phyloP scores from a whole-genome alignment of 2,329 filamentous ascomycete genomes.

The Aspergillus candidus region DNA sequence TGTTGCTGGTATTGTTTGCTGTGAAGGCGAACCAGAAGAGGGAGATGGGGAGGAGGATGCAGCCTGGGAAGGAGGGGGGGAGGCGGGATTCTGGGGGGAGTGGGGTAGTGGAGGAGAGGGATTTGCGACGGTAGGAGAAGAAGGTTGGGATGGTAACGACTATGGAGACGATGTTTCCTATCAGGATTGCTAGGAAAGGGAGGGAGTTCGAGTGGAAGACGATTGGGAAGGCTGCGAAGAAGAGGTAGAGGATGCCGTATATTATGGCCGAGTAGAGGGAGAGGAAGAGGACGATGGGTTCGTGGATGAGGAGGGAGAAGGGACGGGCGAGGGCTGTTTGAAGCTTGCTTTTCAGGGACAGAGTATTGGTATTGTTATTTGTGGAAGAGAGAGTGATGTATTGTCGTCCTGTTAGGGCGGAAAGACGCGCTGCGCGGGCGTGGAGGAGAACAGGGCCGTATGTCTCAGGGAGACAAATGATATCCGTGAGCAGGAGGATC shows the following conservation, averaged over 20 bases:
- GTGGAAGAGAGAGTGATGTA: background rate
- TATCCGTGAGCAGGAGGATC: background rate
- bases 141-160: too few relatives aligned
- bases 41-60: too few relatives aligned
- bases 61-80: too few relatives aligned
- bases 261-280: conserved; percentile 9
- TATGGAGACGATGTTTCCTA: too few relatives aligned
- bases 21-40: too few relatives aligned
- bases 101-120: too few relatives aligned
- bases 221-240: conserved; percentile 5
- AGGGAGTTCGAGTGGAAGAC: conserved; percentile 1
- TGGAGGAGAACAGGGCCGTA: conserved; percentile 5
- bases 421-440: background rate
- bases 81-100: too few relatives aligned
- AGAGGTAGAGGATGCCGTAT: conserved; percentile 6
- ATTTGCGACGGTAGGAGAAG: too few relatives aligned
- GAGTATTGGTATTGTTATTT: too few relatives aligned
- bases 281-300: conserved; percentile 14
- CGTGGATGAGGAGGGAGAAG: conserved; percentile 1
- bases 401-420: background rate
- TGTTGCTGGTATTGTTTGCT: too few relatives aligned
- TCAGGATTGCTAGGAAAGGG: too few relatives aligned
- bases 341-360: background rate
- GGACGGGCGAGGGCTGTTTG: conserved; percentile 1
- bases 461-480: conserved; percentile 3